A percentile compares a stretch with the other conserved stretches of the same genome.
Evolutionary conservation across 2,329 filamentous ascomycete species (phyloP).

Genomic region (Botrytis squamosa): DNA sequence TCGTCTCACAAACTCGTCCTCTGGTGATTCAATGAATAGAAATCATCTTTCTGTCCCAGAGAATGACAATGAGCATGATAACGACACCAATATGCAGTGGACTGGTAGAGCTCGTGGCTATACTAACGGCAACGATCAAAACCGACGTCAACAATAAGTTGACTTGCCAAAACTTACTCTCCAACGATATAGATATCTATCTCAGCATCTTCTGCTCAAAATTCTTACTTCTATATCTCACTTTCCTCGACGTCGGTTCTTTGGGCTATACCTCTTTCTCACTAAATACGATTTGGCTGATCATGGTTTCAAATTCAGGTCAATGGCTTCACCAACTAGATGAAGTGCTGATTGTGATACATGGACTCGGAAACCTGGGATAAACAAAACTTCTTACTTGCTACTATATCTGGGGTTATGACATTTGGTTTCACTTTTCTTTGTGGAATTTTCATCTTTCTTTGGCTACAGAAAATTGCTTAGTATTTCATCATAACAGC

Average conservation of each 20-base stretch:
- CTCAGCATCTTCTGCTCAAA: not conserved
- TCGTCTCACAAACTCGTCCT: slow-evolving; percentile 13
- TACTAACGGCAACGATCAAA: not conserved
- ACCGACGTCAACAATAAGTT: slow-evolving; percentile 2
- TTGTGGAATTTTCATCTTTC: not conserved
- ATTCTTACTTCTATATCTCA: slow-evolving; percentile 3
- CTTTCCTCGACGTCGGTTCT: not conserved
- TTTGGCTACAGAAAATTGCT: not conserved
- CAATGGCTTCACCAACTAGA: slow-evolving; percentile 6
- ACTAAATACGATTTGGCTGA: slow-evolving; percentile 5
- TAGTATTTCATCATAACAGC: not conserved
- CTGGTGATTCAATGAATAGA: not conserved
- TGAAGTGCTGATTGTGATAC: not conserved
- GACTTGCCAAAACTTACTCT: not conserved
- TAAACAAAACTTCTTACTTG: not conserved
- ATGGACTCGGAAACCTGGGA: slow-evolving; percentile 1
- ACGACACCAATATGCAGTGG: not conserved
- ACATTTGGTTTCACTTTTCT: not conserved
- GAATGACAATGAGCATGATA: not conserved
- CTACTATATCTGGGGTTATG: slow-evolving; percentile 5
- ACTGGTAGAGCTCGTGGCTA: not conserved
- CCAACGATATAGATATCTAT: not conserved
- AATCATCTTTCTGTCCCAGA: not conserved
- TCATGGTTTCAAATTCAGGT: slow-evolving; percentile 2
- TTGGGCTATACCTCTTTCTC: not conserved